These are phyloP conservation scores for Panicum hallii DNA, from an alignment of 202 grass and related monocot species.

Conservation along the genomic window DNA sequence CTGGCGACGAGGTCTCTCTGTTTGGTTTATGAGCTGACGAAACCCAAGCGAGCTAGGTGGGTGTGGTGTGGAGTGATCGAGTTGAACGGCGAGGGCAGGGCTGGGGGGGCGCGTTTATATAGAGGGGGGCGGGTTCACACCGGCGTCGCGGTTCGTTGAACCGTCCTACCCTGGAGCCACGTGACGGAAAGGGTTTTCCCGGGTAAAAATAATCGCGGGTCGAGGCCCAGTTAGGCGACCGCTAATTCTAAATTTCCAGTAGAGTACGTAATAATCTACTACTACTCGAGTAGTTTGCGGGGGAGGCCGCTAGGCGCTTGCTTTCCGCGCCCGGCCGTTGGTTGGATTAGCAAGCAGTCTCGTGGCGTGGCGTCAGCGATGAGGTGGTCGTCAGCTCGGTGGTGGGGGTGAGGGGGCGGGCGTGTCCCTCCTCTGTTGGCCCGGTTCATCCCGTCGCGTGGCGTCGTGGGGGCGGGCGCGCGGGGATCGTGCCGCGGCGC, in stretches of 20 bases:
- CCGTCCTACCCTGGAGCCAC: slow-evolving; percentile 60
- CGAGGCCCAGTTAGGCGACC: background rate
- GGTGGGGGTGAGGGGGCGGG: background rate
- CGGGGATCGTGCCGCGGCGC: background rate
- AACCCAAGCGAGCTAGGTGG: background rate
- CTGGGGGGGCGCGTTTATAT: slow-evolving; percentile 38
- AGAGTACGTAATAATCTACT: background rate
- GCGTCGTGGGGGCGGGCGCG: background rate
- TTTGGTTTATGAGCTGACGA: slow-evolving; percentile 32
- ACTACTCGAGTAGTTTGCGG: background rate
- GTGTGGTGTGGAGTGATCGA: background rate
- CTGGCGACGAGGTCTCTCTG: background rate
- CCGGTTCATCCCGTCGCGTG: background rate
- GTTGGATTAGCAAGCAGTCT: slow-evolving; percentile 15
- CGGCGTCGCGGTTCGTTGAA: slow-evolving; percentile 70
- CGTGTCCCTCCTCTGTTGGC: background rate
- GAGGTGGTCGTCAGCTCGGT: slow-evolving; percentile 31
- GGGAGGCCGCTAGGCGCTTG: background rate
- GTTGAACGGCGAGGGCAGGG: slow-evolving; percentile 13
- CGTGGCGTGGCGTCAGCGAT: slow-evolving; percentile 44
- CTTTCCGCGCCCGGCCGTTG: background rate
- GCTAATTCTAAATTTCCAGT: background rate
- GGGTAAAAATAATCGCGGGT: background rate
- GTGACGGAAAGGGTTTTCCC: slow-evolving; percentile 49
- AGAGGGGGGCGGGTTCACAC: background rate